phyloP scores from a whole-genome alignment of 1,139 yeast genomes.

The Taiozyma sp. region DNA sequence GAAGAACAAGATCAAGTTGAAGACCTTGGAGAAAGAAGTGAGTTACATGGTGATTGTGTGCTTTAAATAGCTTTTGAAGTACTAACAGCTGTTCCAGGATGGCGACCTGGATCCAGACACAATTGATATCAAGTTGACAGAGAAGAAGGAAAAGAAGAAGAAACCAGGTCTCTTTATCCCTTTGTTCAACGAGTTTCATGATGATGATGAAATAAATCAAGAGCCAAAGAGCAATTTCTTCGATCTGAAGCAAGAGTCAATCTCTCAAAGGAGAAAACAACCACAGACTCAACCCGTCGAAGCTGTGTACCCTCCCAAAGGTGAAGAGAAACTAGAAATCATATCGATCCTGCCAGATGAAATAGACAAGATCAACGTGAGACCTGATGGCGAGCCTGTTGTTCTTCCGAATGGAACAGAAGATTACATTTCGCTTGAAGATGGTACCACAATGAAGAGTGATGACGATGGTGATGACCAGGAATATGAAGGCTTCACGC shows the following conservation, averaged over 20 bases:
- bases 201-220: background rate
- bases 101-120: conserved; percentile 1
- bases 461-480: conserved; percentile 25
- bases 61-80: background rate
- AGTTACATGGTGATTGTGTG: background rate
- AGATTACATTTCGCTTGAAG: conserved; percentile 2
- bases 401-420: background rate
- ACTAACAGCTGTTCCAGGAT: background rate
- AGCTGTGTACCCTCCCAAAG: background rate
- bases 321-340: background rate
- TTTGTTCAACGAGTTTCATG: conserved; percentile 3
- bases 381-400: background rate
- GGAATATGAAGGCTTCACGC: conserved; percentile 28
- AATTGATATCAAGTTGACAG: background rate
- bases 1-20: conserved; percentile 3
- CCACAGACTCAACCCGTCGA: background rate
- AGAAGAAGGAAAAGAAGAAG: conserved; percentile 1
- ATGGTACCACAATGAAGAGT: background rate
- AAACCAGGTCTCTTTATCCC: conserved; percentile 5
- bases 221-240: background rate
- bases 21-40: background rate
- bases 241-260: background rate
- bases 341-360: background rate
- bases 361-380: background rate
- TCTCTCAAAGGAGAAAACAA: background rate